These are phyloP conservation scores for Debaryomyces subglobosus DNA, from an alignment of 1,139 yeast species.

Conservation along the genomic window DNA sequence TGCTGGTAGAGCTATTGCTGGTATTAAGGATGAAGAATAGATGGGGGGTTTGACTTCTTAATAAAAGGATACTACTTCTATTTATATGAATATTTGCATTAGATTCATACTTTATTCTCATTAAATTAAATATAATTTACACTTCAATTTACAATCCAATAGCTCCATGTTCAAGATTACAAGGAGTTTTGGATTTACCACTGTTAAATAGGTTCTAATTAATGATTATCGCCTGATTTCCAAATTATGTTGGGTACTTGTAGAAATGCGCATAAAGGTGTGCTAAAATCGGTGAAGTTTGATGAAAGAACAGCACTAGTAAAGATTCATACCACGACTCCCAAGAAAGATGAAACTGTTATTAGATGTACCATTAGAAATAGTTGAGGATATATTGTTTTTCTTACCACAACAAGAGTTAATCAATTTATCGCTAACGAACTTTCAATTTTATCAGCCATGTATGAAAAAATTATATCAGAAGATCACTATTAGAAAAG, in stretches of 20 bases:
- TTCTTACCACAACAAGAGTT: conserved; percentile 40
- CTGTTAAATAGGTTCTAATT: conserved; percentile 5
- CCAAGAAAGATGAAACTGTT: conserved; percentile 4
- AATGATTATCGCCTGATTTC: background rate
- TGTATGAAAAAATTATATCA: conserved; percentile 34
- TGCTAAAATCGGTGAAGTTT: background rate
- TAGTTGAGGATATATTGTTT: conserved; percentile 21
- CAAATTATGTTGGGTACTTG: background rate
- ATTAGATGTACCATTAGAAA: conserved; percentile 20
- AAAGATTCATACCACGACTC: background rate
- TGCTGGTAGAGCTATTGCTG: conserved; percentile 76
- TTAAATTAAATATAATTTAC: conserved; percentile 2
- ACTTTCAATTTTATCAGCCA: conserved; percentile 39
- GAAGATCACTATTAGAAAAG: conserved; percentile 28
- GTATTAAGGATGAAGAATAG: conserved; percentile 58
- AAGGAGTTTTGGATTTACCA: background rate
- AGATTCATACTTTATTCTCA: conserved; percentile 8
- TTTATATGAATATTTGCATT: conserved; percentile 6
- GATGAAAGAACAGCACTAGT: background rate
- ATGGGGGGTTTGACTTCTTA: background rate
- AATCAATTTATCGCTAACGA: conserved; percentile 39
- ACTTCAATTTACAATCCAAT: background rate
- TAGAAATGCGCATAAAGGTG: background rate
- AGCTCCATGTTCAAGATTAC: background rate
- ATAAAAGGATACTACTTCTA: background rate